Evolutionary conservation across 169 alveolate genomes (phyloP), one percentile per base, ranked within the genome.

Genomic region (Cryptosporidium xiaoi): DNA sequence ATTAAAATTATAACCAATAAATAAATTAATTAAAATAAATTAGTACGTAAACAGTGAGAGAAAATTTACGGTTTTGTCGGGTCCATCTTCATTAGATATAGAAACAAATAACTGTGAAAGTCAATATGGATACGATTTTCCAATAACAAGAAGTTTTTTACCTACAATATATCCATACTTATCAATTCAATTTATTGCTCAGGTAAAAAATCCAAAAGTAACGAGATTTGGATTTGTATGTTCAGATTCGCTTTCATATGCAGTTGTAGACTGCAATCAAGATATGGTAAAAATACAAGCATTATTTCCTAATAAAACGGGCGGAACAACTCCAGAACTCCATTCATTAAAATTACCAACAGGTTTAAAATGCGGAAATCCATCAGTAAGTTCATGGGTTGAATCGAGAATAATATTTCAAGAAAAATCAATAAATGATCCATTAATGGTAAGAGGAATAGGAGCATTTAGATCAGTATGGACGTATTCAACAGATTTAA

Each of bases 131-230:
- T 62, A 56, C 16, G 66, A 77, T 27, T 60, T 77, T 31, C 60
- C 64, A 46, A 20, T 77, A 62, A 77, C 87, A 20, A 77, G 48
- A 56, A 77, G 87, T 20, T 48, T 77, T 7, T 66, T 77, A 0
- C 87, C 87, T 20, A 77, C 87, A 5, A 77, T 77, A 40, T 77
- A 77, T 77, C 87, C 87, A n/a, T 62, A 77, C 16, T 60, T 77
- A n/a, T 60, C 87, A 33, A 77, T 77, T n/a, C 87, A 77, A 33
- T 77, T 58, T 44, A 77, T 77, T 34, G 87, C 65, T 1, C 87
- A 77, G 51, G 87, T 77, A 8, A 71, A 77, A 34, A 58, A 77
- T 48, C 64, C 69, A 20, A 77, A 60, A 50, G 71, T 60, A n/a
- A 24, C 87, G 8, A 58, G 64, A 60, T 77, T 77, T 60, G 87